Conservation (phyloP, 2,329 filamentous ascomycete genomes). For the Phaeosphaeria sp. region DNA sequence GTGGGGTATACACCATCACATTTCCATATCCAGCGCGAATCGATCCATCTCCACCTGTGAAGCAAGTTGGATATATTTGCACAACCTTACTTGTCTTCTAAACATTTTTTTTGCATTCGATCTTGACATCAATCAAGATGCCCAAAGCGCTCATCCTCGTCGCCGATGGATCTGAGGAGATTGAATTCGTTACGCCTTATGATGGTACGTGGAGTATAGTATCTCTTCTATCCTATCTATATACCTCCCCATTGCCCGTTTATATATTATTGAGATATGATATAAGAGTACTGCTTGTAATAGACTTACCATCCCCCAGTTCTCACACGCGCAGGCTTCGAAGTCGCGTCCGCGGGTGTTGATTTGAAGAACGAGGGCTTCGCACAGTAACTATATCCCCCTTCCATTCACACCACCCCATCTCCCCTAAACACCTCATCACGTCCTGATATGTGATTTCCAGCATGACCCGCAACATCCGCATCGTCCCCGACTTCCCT, state of each 20-base stretch:
- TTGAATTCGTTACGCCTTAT: constrained; percentile 51
- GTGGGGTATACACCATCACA: not conserved
- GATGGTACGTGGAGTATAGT: constrained; percentile 38
- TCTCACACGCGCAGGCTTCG: constrained; percentile 47
- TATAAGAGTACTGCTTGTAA: too few species aligned
- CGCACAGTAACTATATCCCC: constrained; percentile 33
- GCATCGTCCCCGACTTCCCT: constrained; percentile 44
- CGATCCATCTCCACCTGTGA: too few species aligned
- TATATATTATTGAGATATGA: too few species aligned
- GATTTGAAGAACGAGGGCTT: constrained; percentile 39
- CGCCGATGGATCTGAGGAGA: constrained; percentile 50
- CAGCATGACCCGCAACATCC: constrained; percentile 48
- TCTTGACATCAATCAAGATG: constrained; percentile 20
- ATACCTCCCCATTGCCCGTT: too few species aligned
- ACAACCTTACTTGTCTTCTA: too few species aligned
- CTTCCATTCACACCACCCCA: not conserved
- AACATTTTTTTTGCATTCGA: too few species aligned
- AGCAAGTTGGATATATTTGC: too few species aligned
- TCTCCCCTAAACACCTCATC: too few species aligned
- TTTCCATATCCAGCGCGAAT: too few species aligned
- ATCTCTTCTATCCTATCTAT: not conserved
- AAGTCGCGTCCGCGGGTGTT: constrained; percentile 46
- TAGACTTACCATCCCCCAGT: constrained; percentile 31
- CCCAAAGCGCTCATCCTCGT: constrained; percentile 47
- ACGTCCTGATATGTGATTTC: not conserved